Evolutionary conservation across 1,139 yeast genomes (phyloP), one percentile per base, ranked within the genome.

Genomic region (Pichia sp.): DNA sequence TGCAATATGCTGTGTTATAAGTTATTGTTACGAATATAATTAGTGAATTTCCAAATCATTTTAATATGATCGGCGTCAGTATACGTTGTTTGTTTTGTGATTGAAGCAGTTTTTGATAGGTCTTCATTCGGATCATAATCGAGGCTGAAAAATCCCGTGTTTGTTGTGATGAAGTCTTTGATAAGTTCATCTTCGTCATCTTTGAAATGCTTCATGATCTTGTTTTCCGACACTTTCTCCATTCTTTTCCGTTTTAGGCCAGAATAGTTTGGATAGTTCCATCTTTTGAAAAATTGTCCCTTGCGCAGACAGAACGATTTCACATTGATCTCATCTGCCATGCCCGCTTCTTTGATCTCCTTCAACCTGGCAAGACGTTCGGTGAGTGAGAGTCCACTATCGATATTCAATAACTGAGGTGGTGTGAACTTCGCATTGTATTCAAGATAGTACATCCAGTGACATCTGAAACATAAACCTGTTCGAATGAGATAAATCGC

Each of bases 31-130:
- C 27, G 10, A 24, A 24, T 24, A 30, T 30, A 30, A 30, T 14
- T 30, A 5, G 33, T 11, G 10, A 40, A 12, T 19, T 40, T 34
- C 44, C 47, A 44, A 4, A 39, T 11, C n/a, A 15, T 30, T 31
- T 22, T 34, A 38, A 44, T 44, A 15, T 40, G 36, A 8, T 4
- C 12, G 4, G 31, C 38, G 33, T 37, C 36, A 12, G 41, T 21
- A 22, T 30, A n/a, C 3, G 11, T 18, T 8, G 27, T 24, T 24
- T 24, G 27, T 24, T 24, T 10, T 24, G 27, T 24, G 10, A 24
- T 24, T 24, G 27, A 24, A 7, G 7, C 10, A 8, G 27, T 24
- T 24, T 8, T 24, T 24, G 7, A 7, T 24, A 24, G 7, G 10
- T 24, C 27, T 8, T 24, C 10, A 8, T 8, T 8, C 10, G 27